Conservation (phyloP, 2,329 filamentous ascomycete species). For the Clonostachys rosea region DNA sequence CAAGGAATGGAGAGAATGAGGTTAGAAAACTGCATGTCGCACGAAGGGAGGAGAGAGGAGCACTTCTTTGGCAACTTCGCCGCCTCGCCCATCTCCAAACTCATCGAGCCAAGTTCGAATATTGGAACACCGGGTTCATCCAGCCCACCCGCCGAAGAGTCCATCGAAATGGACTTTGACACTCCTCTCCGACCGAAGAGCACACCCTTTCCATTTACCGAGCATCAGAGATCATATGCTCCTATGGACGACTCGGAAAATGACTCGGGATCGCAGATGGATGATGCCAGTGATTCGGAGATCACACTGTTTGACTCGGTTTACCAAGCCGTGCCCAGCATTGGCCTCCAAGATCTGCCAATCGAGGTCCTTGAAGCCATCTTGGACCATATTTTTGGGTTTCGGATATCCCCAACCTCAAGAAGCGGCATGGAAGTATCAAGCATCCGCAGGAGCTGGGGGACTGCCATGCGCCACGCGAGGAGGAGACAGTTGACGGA, state of each 20-base stretch:
- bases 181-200: conserved; percentile 44
- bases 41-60: background rate
- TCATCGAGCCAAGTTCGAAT: background rate
- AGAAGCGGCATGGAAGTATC: conserved; percentile 49
- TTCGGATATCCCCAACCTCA: conserved; percentile 57
- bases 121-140: background rate
- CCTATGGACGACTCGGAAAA: conserved; percentile 17
- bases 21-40: background rate
- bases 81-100: background rate
- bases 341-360: conserved; percentile 39
- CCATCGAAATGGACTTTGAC: background rate
- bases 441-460: conserved; percentile 46
- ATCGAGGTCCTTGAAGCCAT: conserved; percentile 70
- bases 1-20: no score
- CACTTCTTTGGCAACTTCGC: conserved; percentile 2
- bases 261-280: conserved; percentile 8
- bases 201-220: conserved; percentile 53
- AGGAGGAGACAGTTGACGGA: conserved; percentile 63
- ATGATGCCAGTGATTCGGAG: conserved; percentile 3
- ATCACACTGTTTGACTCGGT: conserved; percentile 1
- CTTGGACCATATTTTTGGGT: conserved; percentile 67
- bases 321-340: background rate
- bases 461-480: conserved; percentile 64
- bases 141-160: background rate
- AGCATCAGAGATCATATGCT: conserved; percentile 30